Evolutionary conservation across 1,284 basidiomycete species (phyloP), one percentile per base, ranked within the genome.

Genomic region (Rhodotorula mucilaginosa): DNA sequence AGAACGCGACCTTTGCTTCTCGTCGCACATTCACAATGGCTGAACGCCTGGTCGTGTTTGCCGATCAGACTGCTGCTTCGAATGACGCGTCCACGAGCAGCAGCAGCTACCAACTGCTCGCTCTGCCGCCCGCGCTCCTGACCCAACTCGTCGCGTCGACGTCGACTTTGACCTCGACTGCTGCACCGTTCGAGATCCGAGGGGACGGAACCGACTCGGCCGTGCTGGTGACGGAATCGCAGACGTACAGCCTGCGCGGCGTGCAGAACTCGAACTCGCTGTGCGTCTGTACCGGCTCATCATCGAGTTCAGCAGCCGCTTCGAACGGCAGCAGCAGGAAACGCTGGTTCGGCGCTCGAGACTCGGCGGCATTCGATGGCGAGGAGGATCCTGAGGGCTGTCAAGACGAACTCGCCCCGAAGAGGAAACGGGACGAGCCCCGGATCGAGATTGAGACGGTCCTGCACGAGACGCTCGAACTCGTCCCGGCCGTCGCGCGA

Each of bases 211-310:
- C 85, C 26, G 93, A 96, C 78, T 90, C 95, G 77, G 93, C 93
- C 0, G 92, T 96, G 0, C 82, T 95, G 6, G 96, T 93, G 79
- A 94, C 92, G 0, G 76, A 84, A 0, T 84, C 88, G 71, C 88
- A 87, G 79, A 97, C 93, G 0, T 97, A 90, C 80, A 80, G 86
- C 0, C 83, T 97, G 34, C 88, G 93, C 69, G 90, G 92, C 0
- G 88, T 97, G 13, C 85, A 87, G 5, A 83, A 95, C 60, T 96
- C 93, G 23, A 97, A 97, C 80, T 89, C 91, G 1, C 83, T 94
- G 49, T 84, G 92, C 19, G 85, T 96, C 1, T 77, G 76, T 59
- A 67, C 65, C 46, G 69, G 64, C 19, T 52, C 51, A 10, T 23
- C 51, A 51, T 51, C 49, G 19, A 56, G 34, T 5, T 5, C 34